Percentiles rank a stretch among this genome's conserved stretches.
Evolutionary conservation across 768 basidiomycete genomes (phyloP).

Genomic region (Pulveroboletus ravenelii): DNA sequence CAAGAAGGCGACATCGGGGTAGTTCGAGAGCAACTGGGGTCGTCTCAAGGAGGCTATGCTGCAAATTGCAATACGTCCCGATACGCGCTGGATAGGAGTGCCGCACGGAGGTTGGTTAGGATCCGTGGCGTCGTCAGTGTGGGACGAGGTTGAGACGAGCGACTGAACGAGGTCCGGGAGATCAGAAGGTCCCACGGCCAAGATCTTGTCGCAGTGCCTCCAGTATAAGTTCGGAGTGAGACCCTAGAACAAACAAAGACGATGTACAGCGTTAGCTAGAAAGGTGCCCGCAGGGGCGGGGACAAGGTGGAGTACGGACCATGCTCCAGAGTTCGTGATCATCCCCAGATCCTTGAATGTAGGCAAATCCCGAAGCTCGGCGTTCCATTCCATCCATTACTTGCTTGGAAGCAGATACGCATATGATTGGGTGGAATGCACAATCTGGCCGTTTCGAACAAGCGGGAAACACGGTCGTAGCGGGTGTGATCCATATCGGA

Average conservation of each 20-base stretch:
- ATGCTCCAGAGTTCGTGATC: constrained; percentile 90
- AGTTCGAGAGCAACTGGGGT: neutral
- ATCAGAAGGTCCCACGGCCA: constrained; percentile 43
- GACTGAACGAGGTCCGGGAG: constrained; percentile 37
- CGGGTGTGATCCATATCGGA: constrained; percentile 85
- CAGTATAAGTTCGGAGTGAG: constrained; percentile 74
- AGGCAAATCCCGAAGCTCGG: constrained; percentile 66
- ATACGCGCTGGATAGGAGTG: constrained; percentile 25
- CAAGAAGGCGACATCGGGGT: constrained; percentile 12
- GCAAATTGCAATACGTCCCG: constrained; percentile 41
- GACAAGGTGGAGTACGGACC: constrained; percentile 36
- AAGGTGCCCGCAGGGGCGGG: neutral
- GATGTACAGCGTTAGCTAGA: neutral
- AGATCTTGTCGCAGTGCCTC: constrained; percentile 46
- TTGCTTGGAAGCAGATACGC: constrained; percentile 80
- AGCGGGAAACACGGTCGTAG: constrained; percentile 48
- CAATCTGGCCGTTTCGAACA: constrained; percentile 22
- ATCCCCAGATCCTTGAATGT: constrained; percentile 92
- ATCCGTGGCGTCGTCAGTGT: neutral
- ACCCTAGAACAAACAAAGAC: constrained; percentile 42
- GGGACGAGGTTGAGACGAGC: constrained; percentile 7
- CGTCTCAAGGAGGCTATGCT: constrained; percentile 26
- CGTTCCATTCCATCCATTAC: constrained; percentile 57
- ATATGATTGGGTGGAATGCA: constrained; percentile 69
- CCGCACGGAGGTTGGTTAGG: neutral